These are phyloP conservation scores for Myxozyma lipomycoides DNA, from an alignment of 805 yeast genomes.

Conservation along the genomic window DNA sequence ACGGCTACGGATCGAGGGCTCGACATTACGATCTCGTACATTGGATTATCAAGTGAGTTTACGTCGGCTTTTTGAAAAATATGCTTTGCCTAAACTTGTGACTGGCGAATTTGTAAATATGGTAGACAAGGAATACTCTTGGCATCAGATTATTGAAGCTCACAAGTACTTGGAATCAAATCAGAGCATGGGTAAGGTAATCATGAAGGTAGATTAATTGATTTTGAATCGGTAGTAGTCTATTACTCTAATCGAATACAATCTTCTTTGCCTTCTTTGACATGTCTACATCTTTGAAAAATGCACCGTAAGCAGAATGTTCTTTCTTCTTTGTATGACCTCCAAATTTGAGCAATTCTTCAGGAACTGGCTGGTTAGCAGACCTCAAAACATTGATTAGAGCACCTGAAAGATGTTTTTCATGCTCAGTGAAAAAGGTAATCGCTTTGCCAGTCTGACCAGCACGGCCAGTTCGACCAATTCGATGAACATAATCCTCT, in stretches of 20 bases:
- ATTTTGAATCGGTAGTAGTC: not conserved
- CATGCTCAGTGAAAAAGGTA: slow-evolving; percentile 93
- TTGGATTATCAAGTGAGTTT: slow-evolving; percentile 31
- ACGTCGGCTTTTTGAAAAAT: slow-evolving; percentile 30
- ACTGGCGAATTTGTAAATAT: slow-evolving; percentile 30
- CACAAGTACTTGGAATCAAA: slow-evolving; percentile 34
- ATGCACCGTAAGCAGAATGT: slow-evolving; percentile 97
- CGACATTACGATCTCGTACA: slow-evolving; percentile 34
- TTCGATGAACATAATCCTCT: slow-evolving; percentile 95
- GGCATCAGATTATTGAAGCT: slow-evolving; percentile 32
- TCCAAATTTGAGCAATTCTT: slow-evolving; percentile 88
- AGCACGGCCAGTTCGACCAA: slow-evolving; percentile 98
- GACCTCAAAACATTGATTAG: slow-evolving; percentile 86
- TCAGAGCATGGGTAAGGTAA: slow-evolving; percentile 33
- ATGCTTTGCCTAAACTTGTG: slow-evolving; percentile 31
- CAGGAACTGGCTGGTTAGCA: slow-evolving; percentile 94
- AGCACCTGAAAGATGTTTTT: slow-evolving; percentile 93
- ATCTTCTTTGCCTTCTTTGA: slow-evolving; percentile 82
- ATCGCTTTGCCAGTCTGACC: slow-evolving; percentile 93
- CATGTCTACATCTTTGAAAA: slow-evolving; percentile 88
- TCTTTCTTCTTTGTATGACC: slow-evolving; percentile 97
- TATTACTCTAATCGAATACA: slow-evolving; percentile 54
- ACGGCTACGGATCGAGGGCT: slow-evolving; percentile 33
- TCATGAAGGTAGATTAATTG: slow-evolving; percentile 13
- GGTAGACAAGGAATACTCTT: slow-evolving; percentile 30